These are phyloP conservation scores for Simmondsia chinensis DNA, from an alignment of 148 eudicot genomes.

Conservation along the genomic window DNA sequence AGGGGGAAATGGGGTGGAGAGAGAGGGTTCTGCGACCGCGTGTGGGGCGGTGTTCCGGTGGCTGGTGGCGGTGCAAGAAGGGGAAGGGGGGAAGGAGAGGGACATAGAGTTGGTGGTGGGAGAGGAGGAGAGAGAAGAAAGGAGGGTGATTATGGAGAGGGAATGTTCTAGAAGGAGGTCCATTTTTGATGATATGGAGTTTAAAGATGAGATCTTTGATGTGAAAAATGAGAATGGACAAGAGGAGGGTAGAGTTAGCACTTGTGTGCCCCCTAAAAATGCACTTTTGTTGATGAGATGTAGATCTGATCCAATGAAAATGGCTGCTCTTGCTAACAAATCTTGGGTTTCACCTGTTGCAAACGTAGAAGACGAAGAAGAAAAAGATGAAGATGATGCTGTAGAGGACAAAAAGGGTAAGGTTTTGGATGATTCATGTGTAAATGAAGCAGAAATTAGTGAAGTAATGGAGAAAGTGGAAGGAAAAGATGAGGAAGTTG, in stretches of 20 bases:
- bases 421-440: neutral
- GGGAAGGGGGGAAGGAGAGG: slow-evolving; percentile 33
- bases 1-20: slow-evolving; percentile 5
- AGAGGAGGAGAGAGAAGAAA: slow-evolving; percentile 21
- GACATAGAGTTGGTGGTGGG: slow-evolving; percentile 61
- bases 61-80: slow-evolving; percentile 63
- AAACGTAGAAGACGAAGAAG: slow-evolving; percentile 6
- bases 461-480: slow-evolving; percentile 2
- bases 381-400: neutral
- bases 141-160: slow-evolving; percentile 20
- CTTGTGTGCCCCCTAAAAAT: slow-evolving; percentile 83
- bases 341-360: slow-evolving; percentile 30
- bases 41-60: slow-evolving; percentile 65
- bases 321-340: slow-evolving; percentile 59
- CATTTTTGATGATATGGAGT: slow-evolving; percentile 63
- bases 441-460: neutral
- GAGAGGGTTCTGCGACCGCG: slow-evolving; percentile 4
- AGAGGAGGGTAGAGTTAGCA: slow-evolving; percentile 57
- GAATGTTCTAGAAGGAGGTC: slow-evolving; percentile 56
- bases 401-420: slow-evolving; percentile 15
- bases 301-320: slow-evolving; percentile 80
- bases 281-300: slow-evolving; percentile 89
- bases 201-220: slow-evolving; percentile 30
- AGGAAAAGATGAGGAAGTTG: slow-evolving; percentile 1
- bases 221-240: no score